Evolutionary conservation across 345 rosid genomes (phyloP), one percentile per base, ranked within the genome.

Genomic region (Aquilaria sinensis): DNA sequence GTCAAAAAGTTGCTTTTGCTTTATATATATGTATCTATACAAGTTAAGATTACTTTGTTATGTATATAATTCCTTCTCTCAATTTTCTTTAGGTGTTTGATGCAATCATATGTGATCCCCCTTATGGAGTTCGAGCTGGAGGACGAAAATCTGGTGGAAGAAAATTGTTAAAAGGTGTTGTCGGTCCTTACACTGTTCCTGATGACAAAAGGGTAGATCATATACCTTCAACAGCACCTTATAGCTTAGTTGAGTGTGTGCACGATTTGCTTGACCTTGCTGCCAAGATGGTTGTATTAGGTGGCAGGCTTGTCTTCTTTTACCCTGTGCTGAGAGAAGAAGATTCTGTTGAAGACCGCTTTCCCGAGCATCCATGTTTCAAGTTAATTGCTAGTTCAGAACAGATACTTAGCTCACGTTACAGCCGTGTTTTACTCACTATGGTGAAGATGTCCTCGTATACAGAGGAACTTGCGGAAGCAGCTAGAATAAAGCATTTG

Each of bases 71-170:
- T 16, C 34, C 67, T 52, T 14, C 75, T 47, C 41, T 48, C 31
- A 15, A 12, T 56, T 64, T 67, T 32, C 1, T 65, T 12, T 73
- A 90, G 97, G 76, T 88, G 48, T 90, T 90, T 61, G 96, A 94
- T 77, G 96, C 93, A 51, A 90, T 94, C 56, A 77, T 88, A 6
- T 90, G 97, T 37, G 99, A 90, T 66, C 99, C 97, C 47, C 97
- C 96, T 41, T 94, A 88, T 41, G 99, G 99, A 9, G 97, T 94
- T 68, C 85, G 97, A 15, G 99, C 99, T 61, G 93, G 99, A 53
- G 99, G 96, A 16, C 89, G 93, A 34, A 94, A 94, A 68, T 90
- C 99, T 0, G 97, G 99, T 60, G 99, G 97, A 15, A 71, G 99
- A 33, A 94, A 94, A 77, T 76, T 94, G 67, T 81, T 90, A 2